Percentiles rank a stretch among this genome's conserved stretches.
Conservation (phyloP, 2,329 filamentous ascomycete species). For the Botrytis sinoallii region DNA sequence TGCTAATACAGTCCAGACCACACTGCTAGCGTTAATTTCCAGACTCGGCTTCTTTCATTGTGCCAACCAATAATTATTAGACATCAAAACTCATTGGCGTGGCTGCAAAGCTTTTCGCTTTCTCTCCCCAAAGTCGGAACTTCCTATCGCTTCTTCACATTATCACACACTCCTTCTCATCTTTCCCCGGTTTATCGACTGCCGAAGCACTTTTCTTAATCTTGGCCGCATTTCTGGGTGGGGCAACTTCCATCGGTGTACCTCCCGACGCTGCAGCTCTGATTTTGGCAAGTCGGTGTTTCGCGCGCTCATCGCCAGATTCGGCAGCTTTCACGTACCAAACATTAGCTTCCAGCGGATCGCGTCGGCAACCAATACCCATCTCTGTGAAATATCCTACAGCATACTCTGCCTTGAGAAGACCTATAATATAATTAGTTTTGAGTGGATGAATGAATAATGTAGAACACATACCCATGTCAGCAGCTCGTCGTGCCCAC, state of each 20-base stretch:
- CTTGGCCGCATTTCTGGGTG: conserved; percentile 32
- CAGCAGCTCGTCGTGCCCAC: conserved; percentile 86
- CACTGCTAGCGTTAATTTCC: not conserved
- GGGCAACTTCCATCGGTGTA: conserved; percentile 35
- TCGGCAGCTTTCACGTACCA: conserved; percentile 98
- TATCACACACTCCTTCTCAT: conserved; percentile 33
- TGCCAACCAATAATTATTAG: not conserved
- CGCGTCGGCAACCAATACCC: conserved; percentile 92
- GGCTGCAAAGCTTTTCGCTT: not conserved
- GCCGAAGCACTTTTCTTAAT: conserved; percentile 31
- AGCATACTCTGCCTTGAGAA: conserved; percentile 77
- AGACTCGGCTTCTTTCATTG: not conserved
- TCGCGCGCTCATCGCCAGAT: conserved; percentile 84
- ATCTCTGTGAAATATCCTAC: conserved; percentile 97
- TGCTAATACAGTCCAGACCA: not conserved
- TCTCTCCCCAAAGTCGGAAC: not conserved
- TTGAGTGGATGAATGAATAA: not conserved
- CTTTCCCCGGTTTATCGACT: conserved; percentile 29
- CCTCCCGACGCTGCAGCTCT: conserved; percentile 66
- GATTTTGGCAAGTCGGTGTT: conserved; percentile 81
- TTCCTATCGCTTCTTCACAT: conserved; percentile 25
- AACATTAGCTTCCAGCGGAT: conserved; percentile 94
- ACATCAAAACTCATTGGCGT: not conserved
- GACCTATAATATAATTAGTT: conserved; percentile 31
- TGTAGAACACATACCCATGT: conserved; percentile 63